Conservation (phyloP, 1,284 basidiomycete genomes). For the Microbotryomycetes sp. region DNA sequence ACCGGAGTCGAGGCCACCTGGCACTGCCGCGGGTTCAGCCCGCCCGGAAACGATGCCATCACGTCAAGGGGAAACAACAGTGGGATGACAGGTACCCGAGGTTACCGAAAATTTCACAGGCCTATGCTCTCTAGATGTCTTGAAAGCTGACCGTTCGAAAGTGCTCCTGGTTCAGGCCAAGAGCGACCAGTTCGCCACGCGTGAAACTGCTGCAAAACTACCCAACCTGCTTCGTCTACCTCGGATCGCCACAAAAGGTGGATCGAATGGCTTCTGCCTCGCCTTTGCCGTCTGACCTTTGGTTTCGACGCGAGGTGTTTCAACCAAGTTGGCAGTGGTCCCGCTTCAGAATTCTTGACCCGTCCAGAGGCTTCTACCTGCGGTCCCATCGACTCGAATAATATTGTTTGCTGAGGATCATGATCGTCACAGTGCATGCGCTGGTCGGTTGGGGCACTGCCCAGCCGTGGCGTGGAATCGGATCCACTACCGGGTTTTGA, state of each 20-base stretch:
- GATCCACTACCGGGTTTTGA: background rate
- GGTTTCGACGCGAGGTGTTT: background rate
- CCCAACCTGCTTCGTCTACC: background rate
- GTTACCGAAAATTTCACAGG: no score
- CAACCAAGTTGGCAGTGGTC: background rate
- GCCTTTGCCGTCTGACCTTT: background rate
- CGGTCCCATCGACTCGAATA: background rate
- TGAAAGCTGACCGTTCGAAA: background rate
- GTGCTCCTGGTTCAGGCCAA: background rate
- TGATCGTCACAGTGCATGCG: background rate
- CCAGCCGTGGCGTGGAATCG: background rate
- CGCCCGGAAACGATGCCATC: no score
- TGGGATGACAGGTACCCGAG: no score
- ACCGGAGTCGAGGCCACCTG: no score
- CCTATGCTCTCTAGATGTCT: background rate
- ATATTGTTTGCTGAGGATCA: no score
- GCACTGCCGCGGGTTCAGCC: no score
- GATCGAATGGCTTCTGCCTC: background rate
- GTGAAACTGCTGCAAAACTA: background rate
- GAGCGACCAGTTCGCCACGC: background rate
- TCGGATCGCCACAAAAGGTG: background rate
- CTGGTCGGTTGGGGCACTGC: background rate
- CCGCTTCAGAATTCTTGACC: background rate
- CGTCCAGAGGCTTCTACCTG: background rate
- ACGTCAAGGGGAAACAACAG: no score